phyloP scores from a whole-genome alignment of 169 alveolate species.

The Cryptosporidium baileyi region DNA sequence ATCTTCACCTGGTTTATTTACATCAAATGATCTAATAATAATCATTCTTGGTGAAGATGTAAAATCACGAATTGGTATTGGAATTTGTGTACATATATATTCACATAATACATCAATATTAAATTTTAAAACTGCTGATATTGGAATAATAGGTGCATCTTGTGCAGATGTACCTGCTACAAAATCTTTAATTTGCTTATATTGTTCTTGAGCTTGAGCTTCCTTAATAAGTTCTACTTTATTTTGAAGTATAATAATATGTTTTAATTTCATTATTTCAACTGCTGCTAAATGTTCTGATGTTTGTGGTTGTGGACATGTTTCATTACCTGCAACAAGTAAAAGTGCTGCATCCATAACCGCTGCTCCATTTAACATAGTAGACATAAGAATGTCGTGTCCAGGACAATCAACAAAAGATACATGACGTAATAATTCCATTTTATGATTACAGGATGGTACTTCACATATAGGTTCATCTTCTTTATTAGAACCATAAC shows the following conservation, averaged over 20 bases:
- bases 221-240: conserved; percentile 98
- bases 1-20: conserved; percentile 98
- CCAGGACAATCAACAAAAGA: conserved; percentile 99
- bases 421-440: conserved; percentile 91
- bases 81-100: conserved; percentile 92
- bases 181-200: conserved; percentile 91
- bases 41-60: conserved; percentile 96
- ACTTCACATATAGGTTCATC: conserved; percentile 92
- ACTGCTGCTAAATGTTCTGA: conserved; percentile 99
- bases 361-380: conserved; percentile 99
- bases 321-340: conserved; percentile 93
- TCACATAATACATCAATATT: conserved; percentile 96
- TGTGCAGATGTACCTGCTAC: conserved; percentile 96
- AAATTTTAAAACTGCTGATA: conserved; percentile 94
- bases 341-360: conserved; percentile 99
- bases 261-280: conserved; percentile 97
- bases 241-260: conserved; percentile 96
- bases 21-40: conserved; percentile 98
- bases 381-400: conserved; percentile 99
- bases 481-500: conserved; percentile 89
- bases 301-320: conserved; percentile 99
- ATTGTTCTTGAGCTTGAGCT: conserved; percentile 92
- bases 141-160: conserved; percentile 97
- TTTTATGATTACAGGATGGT: conserved; percentile 84
- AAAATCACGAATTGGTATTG: conserved; percentile 97